These are phyloP conservation scores for Fusarium anthophilum DNA, from an alignment of 2,329 filamentous ascomycete genomes.

Conservation along the genomic window DNA sequence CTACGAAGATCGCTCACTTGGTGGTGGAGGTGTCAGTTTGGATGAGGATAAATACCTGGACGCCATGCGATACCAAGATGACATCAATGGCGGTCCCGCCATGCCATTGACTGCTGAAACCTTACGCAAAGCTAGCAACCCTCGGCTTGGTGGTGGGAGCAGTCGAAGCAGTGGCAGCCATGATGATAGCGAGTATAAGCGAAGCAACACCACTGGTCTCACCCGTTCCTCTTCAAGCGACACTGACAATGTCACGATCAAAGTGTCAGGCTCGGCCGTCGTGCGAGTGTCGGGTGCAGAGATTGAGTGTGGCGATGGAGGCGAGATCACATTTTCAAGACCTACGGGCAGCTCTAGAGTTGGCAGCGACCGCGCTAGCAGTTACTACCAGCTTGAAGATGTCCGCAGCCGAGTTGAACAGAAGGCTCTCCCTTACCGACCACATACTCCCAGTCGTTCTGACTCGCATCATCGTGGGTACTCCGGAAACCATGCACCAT, in stretches of 20 bases:
- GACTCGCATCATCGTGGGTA: constrained; percentile 53
- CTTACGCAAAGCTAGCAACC: constrained; percentile 60
- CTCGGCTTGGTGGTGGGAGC: constrained; percentile 56
- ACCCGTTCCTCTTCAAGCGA: constrained; percentile 62
- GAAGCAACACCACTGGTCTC: constrained; percentile 69
- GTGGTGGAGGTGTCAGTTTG: constrained; percentile 47
- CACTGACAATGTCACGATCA: constrained; percentile 70
- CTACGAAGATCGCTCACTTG: constrained; percentile 50
- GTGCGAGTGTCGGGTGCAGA: constrained; percentile 66
- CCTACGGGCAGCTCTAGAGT: constrained; percentile 47
- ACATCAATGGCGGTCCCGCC: constrained; percentile 56
- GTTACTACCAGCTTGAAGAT: constrained; percentile 60
- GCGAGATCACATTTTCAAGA: constrained; percentile 66
- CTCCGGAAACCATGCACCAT: constrained; percentile 44
- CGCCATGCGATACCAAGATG: constrained; percentile 61
- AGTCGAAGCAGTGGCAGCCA: constrained; percentile 67
- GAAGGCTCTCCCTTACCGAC: constrained; percentile 54
- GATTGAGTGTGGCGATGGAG: constrained; percentile 67
- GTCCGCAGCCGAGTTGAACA: constrained; percentile 55
- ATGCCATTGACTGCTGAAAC: constrained; percentile 65
- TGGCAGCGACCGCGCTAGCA: constrained; percentile 63
- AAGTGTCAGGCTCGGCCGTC: constrained; percentile 64
- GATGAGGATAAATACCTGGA: constrained; percentile 52
- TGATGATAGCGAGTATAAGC: constrained; percentile 71
- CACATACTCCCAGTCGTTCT: constrained; percentile 61